Base-by-base conservation (phyloP, 2,329 filamentous ascomycete genomes). In the Mollisia scopiformis region DNA sequence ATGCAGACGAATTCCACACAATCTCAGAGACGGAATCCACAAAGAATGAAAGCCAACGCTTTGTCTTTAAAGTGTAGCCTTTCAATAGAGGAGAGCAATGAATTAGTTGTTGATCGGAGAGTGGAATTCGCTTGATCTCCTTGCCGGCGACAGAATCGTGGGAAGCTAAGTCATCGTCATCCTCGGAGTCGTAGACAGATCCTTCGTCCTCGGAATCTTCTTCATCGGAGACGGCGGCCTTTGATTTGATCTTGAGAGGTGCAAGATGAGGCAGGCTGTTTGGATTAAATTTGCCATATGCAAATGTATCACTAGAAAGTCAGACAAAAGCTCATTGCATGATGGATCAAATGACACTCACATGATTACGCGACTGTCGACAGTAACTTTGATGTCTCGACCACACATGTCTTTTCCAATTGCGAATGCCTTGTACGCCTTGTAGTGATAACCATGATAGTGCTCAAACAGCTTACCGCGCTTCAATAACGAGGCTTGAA, bases 11-110 rank as follows among this genome's bases (percentile, higher is more conserved):
- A 64, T 82, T 81, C 78, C 81, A 85, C 39, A 73, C 62, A 50
- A 84, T 79, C 33, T 80, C 76, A 2, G 62, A 59, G 5, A 82
- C 72, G 13, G 77, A 69, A 47, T 82, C 79, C 50, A 84, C 73
- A 62, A 75, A 81, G 62, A 83, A 82, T 59, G 81, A 79, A 62
- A 80, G 75, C 79, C 78, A 82, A 58, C 75, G 75, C 69, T 80
- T 80, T 55, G 76, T 76, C 68, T 78, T 80, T 39, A 82, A 75
- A 0, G 76, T 33, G 64, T 84, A 86, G 0, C 82, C 83, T 13
- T 79, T 76, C 2, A 82, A 68, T 14, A 76, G 71, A 25, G 77
- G 72, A 1, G 72, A 74, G 1, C 78, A 74, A 54, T 81, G 69
- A 10, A 82, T 69, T 1, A 76, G 73, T 57, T 81, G 73, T 8